A percentile compares a stretch with the other conserved stretches of the same genome.
phyloP scores from a whole-genome alignment of 495 filamentous ascomycete species.

The Talaromyces adpressus region DNA sequence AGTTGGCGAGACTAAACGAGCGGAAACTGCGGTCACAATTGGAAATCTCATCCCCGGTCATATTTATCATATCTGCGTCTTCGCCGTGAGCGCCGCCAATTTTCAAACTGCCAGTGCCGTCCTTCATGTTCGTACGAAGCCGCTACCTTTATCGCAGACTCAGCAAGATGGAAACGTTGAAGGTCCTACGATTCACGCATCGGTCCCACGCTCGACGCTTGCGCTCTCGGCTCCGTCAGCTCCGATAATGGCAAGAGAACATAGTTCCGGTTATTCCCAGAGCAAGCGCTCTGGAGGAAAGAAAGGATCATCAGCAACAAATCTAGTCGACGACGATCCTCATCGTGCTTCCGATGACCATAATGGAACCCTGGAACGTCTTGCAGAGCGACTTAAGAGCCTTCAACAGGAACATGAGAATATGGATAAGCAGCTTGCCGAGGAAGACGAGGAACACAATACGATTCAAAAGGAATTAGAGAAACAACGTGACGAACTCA shows the following conservation, averaged over 20 bases:
- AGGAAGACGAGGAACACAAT: constrained; percentile 70
- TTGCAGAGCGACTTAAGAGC: constrained; percentile 65
- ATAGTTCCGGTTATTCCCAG: constrained; percentile 46
- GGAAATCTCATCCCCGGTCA: constrained; percentile 74
- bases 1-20: constrained; percentile 82
- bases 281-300: constrained; percentile 61
- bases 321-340: constrained; percentile 44
- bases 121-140: constrained; percentile 69
- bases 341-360: constrained; percentile 30
- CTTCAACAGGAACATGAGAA: constrained; percentile 71
- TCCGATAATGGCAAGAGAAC: constrained; percentile 56
- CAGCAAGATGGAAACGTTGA: constrained; percentile 40
- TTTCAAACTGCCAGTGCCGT: constrained; percentile 84
- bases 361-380: constrained; percentile 41
- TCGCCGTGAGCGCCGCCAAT: constrained; percentile 80
- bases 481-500: constrained; percentile 65
- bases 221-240: constrained; percentile 45
- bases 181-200: constrained; percentile 34
- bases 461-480: constrained; percentile 49
- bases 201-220: constrained; percentile 41
- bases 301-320: constrained; percentile 67
- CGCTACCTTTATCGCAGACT: constrained; percentile 45
- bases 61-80: constrained; percentile 87
- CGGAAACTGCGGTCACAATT: constrained; percentile 86
- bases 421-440: constrained; percentile 52